phyloP scores from a whole-genome alignment of 305 asterid species.

The Petunia hybrid region DNA sequence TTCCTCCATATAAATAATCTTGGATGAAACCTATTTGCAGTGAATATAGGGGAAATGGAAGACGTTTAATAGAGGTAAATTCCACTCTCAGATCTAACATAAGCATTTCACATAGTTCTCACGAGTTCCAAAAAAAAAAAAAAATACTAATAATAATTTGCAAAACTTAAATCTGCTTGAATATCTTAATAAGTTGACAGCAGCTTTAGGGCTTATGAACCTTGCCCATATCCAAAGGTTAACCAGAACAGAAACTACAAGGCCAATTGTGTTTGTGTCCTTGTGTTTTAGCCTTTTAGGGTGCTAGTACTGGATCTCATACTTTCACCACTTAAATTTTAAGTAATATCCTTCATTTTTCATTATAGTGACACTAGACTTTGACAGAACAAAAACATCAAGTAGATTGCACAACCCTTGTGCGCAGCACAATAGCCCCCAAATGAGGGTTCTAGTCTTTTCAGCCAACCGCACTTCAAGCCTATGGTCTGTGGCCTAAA shows the following conservation, averaged over 20 bases:
- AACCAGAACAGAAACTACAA: background rate
- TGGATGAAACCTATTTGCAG: conserved; percentile 25
- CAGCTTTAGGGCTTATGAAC: conserved; percentile 14
- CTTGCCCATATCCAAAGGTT: background rate
- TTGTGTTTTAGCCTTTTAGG: background rate
- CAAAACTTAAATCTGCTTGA: background rate
- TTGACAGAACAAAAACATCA: background rate
- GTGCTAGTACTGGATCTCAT: conserved; percentile 17
- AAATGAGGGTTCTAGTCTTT: conserved; percentile 7
- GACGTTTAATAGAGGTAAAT: background rate
- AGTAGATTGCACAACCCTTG: conserved; percentile 8
- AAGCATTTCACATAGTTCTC: conserved; percentile 17
- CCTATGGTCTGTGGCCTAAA: background rate
- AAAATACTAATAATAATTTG: background rate
- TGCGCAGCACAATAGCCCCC: conserved; percentile 2
- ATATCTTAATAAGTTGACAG: background rate
- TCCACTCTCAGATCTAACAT: background rate
- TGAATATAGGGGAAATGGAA: background rate
- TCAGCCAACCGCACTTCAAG: conserved; percentile 9
- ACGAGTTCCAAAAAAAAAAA: conserved; percentile 1
- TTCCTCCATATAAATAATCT: conserved; percentile 5
- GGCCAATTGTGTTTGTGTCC: background rate
- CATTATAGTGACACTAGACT: background rate
- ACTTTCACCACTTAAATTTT: conserved; percentile 26
- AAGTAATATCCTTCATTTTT: conserved; percentile 4